Conservation (phyloP, 2,329 filamentous ascomycete species). For the Fusarium sp. region DNA sequence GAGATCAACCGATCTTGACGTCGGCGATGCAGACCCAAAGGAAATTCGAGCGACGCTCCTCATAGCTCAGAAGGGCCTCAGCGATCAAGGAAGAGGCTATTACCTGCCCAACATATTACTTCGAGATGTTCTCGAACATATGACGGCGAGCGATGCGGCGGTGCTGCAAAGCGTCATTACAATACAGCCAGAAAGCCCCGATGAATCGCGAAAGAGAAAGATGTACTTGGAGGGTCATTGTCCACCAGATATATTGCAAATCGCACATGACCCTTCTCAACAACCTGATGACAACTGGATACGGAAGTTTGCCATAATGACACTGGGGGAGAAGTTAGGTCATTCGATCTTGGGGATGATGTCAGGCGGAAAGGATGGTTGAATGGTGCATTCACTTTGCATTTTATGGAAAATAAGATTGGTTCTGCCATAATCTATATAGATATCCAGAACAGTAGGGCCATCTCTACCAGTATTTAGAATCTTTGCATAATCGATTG, state of each 20-base stretch:
- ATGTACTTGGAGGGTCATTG: conserved; percentile 18
- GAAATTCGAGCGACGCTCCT: conserved; percentile 2
- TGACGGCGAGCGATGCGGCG: neutral
- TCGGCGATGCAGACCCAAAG: neutral
- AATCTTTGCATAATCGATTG: too few relatives aligned
- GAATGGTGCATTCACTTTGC: neutral
- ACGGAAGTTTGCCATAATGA: neutral
- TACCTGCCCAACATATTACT: conserved; percentile 4
- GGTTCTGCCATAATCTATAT: too few relatives aligned
- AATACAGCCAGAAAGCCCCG: neutral
- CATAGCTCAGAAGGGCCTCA: conserved; percentile 6
- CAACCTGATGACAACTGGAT: conserved; percentile 4
- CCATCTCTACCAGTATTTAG: too few relatives aligned
- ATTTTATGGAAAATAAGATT: neutral
- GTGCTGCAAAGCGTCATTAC: conserved; percentile 12
- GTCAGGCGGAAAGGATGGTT: neutral
- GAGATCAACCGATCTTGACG: neutral
- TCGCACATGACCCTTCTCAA: neutral
- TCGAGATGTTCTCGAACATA: neutral
- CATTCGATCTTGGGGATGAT: conserved; percentile 7
- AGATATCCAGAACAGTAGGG: too few relatives aligned
- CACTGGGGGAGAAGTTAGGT: neutral
- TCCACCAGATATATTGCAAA: neutral
- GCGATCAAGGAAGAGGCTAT: conserved; percentile 5
- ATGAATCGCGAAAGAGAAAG: neutral